Base-by-base conservation (phyloP, 2,329 filamentous ascomycete genomes). In the Fusarium illudens region DNA sequence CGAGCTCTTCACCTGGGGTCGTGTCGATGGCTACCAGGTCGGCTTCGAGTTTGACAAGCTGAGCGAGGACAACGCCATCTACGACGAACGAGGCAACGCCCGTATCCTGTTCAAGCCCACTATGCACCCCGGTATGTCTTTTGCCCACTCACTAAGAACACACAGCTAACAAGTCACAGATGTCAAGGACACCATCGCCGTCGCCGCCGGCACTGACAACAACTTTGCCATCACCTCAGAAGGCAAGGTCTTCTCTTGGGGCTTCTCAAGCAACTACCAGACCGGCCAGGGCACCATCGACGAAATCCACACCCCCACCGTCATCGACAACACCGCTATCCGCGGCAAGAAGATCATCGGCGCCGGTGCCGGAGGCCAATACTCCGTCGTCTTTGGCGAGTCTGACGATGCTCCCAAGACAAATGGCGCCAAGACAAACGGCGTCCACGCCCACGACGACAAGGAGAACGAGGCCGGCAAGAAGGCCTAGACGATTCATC, bases 281-380 rank as follows among this genome's bases (percentile, higher is more conserved):
- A 94, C 92, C 6, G 93, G 92, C 7, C 89, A 90, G 66, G 92
- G 91, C 36, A 90, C 86, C 2, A 88, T 88, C n/a, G 92, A 96
- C 51, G 93, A 97, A 71, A 86, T 97, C 29, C 86, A 90, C 70
- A 84, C 87, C 22, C 93, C 94, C 0, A 96, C 91, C 0, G 74
- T 90, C 50, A 92, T 97, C 58, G 92, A 96, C 74, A 97, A 97
- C 81, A 92, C 90, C 12, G 94, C 93, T 39, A 87, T 96, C 27
- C 86, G 89, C 29, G 92, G 88, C 39, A 90, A 91, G 80, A 89
- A 90, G 78, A 84, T 97, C 42, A 84, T 89, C 32, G 93, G 86
- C 79, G 92, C 92, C n/a, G 92, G 92, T 42, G 91, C 91, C n/a
- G 94, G 95, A 68, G 94, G 94, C 6, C 94, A 97, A 76, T 97